Conservation (phyloP, 2,329 filamentous ascomycete species). For the Fusarium foetens region DNA sequence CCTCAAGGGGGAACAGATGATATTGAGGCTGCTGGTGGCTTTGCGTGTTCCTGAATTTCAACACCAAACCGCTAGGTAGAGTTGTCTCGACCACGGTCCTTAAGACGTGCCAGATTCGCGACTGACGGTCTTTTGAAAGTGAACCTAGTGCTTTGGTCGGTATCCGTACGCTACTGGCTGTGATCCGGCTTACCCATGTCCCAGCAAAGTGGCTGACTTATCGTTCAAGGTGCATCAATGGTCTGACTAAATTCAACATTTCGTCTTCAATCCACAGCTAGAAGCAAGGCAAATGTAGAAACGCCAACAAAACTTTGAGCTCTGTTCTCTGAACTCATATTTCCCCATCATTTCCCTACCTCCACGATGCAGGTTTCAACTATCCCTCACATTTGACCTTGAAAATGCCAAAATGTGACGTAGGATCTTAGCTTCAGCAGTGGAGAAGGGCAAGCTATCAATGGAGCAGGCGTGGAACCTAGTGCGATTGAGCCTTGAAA, state of each 20-base stretch:
- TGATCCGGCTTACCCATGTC: conserved; percentile 12
- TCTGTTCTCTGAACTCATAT: not conserved
- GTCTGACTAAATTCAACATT: conserved; percentile 28
- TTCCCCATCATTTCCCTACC: conserved; percentile 10
- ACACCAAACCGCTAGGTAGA: conserved; percentile 4
- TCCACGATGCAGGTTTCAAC: conserved; percentile 31
- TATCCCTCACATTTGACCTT: conserved; percentile 31
- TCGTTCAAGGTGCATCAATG: conserved; percentile 28
- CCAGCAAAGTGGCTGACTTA: conserved; percentile 30
- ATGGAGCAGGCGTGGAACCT: conserved; percentile 12
- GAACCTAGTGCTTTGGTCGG: conserved; percentile 18
- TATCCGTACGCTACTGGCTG: conserved; percentile 24
- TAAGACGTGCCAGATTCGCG: conserved; percentile 32
- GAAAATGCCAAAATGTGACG: conserved; percentile 26
- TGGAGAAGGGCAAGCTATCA: conserved; percentile 20
- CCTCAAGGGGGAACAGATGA: conserved; percentile 25
- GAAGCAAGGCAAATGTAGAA: not conserved
- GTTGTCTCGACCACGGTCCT: conserved; percentile 25
- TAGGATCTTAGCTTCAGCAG: conserved; percentile 13
- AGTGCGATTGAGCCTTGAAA: conserved; percentile 15
- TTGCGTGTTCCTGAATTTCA: conserved; percentile 15
- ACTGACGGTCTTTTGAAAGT: not conserved
- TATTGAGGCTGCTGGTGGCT: conserved; percentile 9
- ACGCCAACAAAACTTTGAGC: not conserved
- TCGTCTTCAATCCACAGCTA: not conserved